A percentile compares a stretch with the other conserved stretches of the same genome.
These are phyloP conservation scores for Epichloe elymi DNA, from an alignment of 2,329 filamentous ascomycete genomes.

Conservation along the genomic window DNA sequence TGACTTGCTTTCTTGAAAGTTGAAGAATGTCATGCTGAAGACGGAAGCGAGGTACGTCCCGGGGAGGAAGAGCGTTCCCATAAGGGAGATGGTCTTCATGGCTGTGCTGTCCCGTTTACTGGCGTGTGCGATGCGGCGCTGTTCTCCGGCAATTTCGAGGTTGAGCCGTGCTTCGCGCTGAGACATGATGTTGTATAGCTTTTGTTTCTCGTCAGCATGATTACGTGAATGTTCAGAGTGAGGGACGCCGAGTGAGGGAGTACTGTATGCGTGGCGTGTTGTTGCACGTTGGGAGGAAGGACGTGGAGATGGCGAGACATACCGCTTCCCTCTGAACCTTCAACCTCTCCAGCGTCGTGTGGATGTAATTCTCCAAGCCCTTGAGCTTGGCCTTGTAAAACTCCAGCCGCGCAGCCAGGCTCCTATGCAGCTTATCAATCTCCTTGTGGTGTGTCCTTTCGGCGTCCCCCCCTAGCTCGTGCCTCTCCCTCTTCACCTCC, in stretches of 20 bases:
- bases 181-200: constrained; percentile 52
- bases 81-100: constrained; percentile 52
- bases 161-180: constrained; percentile 52
- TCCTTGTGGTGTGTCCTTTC: constrained; percentile 18
- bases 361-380: constrained; percentile 49
- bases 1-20: constrained; percentile 36
- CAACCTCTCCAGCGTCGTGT: constrained; percentile 46
- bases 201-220: constrained; percentile 13
- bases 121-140: constrained; percentile 44
- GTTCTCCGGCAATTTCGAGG: constrained; percentile 48
- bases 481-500: constrained; percentile 4
- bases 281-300: no score
- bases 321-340: constrained; percentile 50
- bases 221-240: background rate
- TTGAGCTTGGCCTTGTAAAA: constrained; percentile 49
- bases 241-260: background rate
- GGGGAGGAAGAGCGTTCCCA: constrained; percentile 50
- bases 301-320: constrained; percentile 14
- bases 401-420: constrained; percentile 39
- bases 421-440: constrained; percentile 34
- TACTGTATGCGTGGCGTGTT: no score
- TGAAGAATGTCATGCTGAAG: constrained; percentile 55
- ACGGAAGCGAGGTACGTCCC: constrained; percentile 50
- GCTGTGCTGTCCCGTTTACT: constrained; percentile 49
- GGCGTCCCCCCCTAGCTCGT: constrained; percentile 8